A percentile compares a stretch with the other conserved stretches of the same genome.
phyloP scores from a whole-genome alignment of 441 rosid genomes.

The Geranium incanum region DNA sequence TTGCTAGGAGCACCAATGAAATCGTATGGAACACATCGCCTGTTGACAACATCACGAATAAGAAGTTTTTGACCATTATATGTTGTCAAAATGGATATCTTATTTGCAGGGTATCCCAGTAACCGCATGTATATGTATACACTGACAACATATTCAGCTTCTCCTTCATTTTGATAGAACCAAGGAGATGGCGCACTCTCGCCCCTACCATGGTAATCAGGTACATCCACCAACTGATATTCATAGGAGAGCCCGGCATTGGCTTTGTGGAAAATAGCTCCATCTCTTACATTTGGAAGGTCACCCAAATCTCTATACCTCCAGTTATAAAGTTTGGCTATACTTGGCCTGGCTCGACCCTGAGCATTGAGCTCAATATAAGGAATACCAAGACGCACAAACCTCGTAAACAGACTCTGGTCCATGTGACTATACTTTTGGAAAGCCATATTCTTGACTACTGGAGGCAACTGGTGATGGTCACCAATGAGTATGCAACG shows the following conservation, averaged over 20 bases:
- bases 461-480: conserved; percentile 98
- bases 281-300: conserved; percentile 72
- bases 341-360: conserved; percentile 98
- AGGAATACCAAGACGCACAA: conserved; percentile 96
- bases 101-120: conserved; percentile 90
- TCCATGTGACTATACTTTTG: conserved; percentile 99
- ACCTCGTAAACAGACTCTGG: conserved; percentile 96
- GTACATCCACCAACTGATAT: conserved; percentile 86
- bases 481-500: conserved; percentile 98
- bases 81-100: conserved; percentile 94
- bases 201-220: conserved; percentile 86
- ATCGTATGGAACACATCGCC: conserved; percentile 77
- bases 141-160: conserved; percentile 93
- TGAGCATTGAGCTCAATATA: conserved; percentile 98
- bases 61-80: conserved; percentile 98
- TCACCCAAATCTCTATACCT: conserved; percentile 96
- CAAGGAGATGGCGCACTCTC: conserved; percentile 96
- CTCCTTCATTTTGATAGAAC: conserved; percentile 99
- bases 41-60: conserved; percentile 94
- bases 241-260: conserved; percentile 94
- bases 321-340: conserved; percentile 93
- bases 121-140: conserved; percentile 96
- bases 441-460: conserved; percentile 99
- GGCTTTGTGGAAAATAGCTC: conserved; percentile 61
- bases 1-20: conserved; percentile 94